These are phyloP conservation scores for Biscogniauxia mediterranea DNA, from an alignment of 2,329 filamentous ascomycete species.

Conservation along the genomic window DNA sequence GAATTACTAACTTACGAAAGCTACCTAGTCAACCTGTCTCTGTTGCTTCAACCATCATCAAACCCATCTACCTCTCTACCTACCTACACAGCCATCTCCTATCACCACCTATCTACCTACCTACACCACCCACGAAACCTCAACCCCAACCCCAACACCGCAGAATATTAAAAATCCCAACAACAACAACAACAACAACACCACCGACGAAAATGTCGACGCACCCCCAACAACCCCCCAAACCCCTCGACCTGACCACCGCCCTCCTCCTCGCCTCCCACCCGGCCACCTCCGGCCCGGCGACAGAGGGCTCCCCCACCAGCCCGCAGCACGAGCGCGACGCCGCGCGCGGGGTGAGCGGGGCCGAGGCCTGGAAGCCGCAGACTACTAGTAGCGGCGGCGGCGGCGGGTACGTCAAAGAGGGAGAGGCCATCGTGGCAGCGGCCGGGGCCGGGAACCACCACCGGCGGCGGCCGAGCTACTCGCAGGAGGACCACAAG, in stretches of 20 bases:
- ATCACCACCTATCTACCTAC: no score
- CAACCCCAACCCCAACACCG: no score
- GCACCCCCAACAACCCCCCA: background rate
- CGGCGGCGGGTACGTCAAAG: no score
- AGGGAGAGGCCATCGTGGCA: no score
- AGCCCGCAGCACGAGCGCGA: constrained; percentile 33
- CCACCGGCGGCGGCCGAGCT: constrained; percentile 43
- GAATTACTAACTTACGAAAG: no score
- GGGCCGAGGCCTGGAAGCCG: constrained; percentile 47
- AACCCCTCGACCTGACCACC: constrained; percentile 5
- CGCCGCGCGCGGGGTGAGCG: constrained; percentile 36
- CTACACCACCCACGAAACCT: no score
- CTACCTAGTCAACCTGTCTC: no score
- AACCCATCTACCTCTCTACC: background rate
- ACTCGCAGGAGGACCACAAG: constrained; percentile 53
- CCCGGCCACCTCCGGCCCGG: background rate
- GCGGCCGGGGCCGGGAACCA: no score
- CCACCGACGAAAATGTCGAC: background rate
- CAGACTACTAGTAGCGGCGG: no score
- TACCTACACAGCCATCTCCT: background rate
- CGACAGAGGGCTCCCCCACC: constrained; percentile 11
- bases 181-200: background rate
- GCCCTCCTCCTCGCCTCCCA: constrained; percentile 4
- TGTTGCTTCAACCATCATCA: no score
- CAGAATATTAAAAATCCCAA: no score